Evolutionary conservation across 225 moss, liverwort and hornwort genomes (phyloP), one percentile per base, ranked within the genome.

Genomic region (Anthoceros angustus): DNA sequence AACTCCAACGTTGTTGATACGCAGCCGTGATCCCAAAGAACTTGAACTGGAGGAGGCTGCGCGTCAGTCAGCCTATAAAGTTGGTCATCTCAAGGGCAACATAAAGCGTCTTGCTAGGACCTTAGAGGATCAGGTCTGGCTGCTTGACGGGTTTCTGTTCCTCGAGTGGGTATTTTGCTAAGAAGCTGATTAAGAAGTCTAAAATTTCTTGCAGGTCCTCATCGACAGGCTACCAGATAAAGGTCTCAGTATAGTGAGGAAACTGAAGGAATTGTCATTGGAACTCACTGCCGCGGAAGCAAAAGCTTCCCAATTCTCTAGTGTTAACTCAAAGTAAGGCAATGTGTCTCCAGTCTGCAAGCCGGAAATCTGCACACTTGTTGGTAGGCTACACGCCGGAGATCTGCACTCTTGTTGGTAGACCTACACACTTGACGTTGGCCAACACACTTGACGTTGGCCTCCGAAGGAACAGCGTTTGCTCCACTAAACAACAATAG

Each of bases 81-180:
- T 80, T 25, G 77, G 82, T 39, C 89, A 76, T 66, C 26, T 89
- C 32, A 85, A 83, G 66, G 80, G 82, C 66, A 87, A 87, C 74
- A 72, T 98, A 21, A 80, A 76, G 69, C 82, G 92, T 16, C 71
- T 98, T 23, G 86, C 73, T 55, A 82, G 79, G 63, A 80, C 82
- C 39, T 80, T 89, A 69, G 83, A 89, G 32, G 78, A 89, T 24
- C 86, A 89, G 86, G 98, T 98, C 72, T 20, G 23, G 9, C 4
- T 60, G 0, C n/a, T 8, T 26, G 20, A n/a, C 18, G 6, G 3
- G 14, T 42, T 68, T 49, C 6, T 8, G 48, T 24, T 10, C 66
- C 2, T 50, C 1, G 39, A 68, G 23, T 25, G 11, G 10, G 25
- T 2, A 25, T 21, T 26, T 15, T 26, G 20, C 25, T 25, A 46